phyloP scores from a whole-genome alignment of 306 rosid genomes.

The Ormosia semicastrata region DNA sequence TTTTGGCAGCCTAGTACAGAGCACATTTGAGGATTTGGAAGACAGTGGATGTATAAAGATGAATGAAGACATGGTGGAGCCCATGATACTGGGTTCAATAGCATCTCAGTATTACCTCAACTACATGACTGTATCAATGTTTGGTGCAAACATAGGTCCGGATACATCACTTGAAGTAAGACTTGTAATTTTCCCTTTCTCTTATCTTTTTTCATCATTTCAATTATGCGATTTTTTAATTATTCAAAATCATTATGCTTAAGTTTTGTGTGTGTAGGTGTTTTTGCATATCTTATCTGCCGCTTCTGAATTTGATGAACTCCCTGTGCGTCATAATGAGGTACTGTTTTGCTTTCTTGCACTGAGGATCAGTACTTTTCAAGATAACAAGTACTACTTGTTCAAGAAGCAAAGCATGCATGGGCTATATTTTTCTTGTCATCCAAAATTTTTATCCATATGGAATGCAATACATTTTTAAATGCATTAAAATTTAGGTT shows the following conservation, averaged over 20 bases:
- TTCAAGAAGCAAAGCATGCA: neutral
- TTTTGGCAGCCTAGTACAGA: constrained; percentile 74
- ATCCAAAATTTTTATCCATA: neutral
- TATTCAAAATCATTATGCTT: neutral
- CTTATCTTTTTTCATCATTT: neutral
- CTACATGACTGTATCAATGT: constrained; percentile 90
- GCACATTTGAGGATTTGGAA: constrained; percentile 91
- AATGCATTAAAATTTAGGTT: neutral
- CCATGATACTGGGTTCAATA: constrained; percentile 87
- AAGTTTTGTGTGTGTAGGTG: constrained; percentile 46
- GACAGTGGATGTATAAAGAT: constrained; percentile 95
- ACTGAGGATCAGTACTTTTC: neutral
- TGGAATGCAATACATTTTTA: neutral
- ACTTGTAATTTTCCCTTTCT: constrained; percentile 11
- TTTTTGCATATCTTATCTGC: constrained; percentile 88
- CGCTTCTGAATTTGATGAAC: constrained; percentile 90
- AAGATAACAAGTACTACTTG: neutral
- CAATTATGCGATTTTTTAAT: neutral
- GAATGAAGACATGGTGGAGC: constrained; percentile 65
- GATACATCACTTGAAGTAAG: constrained; percentile 93
- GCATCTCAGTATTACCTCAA: constrained; percentile 96
- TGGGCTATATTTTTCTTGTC: neutral
- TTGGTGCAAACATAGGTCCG: constrained; percentile 89
- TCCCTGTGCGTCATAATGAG: constrained; percentile 98
- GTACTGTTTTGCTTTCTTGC: constrained; percentile 35